Conservation (phyloP, 352 stramenopile genomes). For the Globisporangium yorkense region DNA sequence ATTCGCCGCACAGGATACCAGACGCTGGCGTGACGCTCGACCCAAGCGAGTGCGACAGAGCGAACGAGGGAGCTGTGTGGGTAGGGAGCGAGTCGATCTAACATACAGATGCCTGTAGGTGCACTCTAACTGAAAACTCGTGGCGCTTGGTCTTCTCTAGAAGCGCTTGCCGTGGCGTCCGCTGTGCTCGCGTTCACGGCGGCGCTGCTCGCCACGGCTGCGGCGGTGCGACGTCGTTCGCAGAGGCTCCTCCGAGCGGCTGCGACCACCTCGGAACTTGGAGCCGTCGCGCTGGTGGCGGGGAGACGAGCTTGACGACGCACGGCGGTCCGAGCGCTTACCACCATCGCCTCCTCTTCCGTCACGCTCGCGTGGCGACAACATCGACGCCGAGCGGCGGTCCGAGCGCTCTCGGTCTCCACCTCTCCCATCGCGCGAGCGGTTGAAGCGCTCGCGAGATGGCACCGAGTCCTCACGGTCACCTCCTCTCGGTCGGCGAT, state of each 20-base stretch:
- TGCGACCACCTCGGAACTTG: not conserved
- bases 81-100: not conserved
- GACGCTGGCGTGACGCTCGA: slow-evolving; percentile 13
- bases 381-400: not conserved
- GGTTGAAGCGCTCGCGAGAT: not conserved
- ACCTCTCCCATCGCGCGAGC: not conserved
- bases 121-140: not conserved
- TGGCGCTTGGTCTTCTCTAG: not conserved
- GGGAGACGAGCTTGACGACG: not conserved
- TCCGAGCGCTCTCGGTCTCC: not conserved
- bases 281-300: not conserved
- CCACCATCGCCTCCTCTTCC: not conserved
- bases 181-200: slow-evolving; percentile 10
- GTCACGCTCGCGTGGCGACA: not conserved
- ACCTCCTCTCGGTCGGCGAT: not conserved
- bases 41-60: not conserved
- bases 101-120: slow-evolving; percentile 1
- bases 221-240: slow-evolving; percentile 11
- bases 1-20: slow-evolving; percentile 27
- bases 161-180: slow-evolving; percentile 12
- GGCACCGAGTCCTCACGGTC: not conserved
- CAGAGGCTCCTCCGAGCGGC: not conserved
- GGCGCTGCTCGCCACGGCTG: slow-evolving; percentile 11
- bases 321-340: not conserved
- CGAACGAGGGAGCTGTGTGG: not conserved